phyloP scores from a whole-genome alignment of 352 stramenopile species.

The Phytophthora nicotianae region DNA sequence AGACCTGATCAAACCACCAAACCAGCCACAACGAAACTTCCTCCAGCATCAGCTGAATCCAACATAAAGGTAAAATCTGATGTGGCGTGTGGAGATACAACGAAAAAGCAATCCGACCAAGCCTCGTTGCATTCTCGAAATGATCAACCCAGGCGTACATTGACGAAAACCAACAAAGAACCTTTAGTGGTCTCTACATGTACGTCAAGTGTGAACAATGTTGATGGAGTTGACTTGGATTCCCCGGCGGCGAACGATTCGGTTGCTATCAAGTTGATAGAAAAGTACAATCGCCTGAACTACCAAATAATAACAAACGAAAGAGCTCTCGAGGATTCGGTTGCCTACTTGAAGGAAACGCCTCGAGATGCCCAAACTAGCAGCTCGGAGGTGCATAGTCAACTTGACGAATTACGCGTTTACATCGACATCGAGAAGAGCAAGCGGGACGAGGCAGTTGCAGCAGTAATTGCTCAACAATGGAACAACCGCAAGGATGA shows the following conservation, averaged over 20 bases:
- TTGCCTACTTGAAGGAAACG: constrained; percentile 27
- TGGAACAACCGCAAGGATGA: constrained; percentile 8
- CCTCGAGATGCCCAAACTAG: constrained; percentile 25
- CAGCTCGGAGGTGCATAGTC: constrained; percentile 26
- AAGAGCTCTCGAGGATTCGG: constrained; percentile 30
- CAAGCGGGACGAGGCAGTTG: constrained; percentile 23
- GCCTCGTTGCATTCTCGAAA: too few species aligned
- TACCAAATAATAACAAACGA: constrained; percentile 42
- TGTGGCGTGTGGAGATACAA: not conserved
- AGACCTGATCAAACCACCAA: not conserved
- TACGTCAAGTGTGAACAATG: not conserved
- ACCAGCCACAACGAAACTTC: not conserved
- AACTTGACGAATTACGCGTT: constrained; percentile 38
- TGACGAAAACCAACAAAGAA: too few species aligned
- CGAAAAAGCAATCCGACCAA: not conserved
- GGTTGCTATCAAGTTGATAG: constrained; percentile 16
- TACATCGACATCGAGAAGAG: constrained; percentile 38
- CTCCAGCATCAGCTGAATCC: constrained; percentile 2
- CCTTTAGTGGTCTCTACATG: not conserved
- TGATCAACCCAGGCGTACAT: too few species aligned
- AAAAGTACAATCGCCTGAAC: constrained; percentile 42
- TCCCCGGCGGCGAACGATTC: constrained; percentile 5
- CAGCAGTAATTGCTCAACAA: constrained; percentile 14
- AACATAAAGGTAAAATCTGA: constrained; percentile 6
- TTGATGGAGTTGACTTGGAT: not conserved